Conservation (phyloP, 306 rosid genomes). For the Rosa persica region DNA sequence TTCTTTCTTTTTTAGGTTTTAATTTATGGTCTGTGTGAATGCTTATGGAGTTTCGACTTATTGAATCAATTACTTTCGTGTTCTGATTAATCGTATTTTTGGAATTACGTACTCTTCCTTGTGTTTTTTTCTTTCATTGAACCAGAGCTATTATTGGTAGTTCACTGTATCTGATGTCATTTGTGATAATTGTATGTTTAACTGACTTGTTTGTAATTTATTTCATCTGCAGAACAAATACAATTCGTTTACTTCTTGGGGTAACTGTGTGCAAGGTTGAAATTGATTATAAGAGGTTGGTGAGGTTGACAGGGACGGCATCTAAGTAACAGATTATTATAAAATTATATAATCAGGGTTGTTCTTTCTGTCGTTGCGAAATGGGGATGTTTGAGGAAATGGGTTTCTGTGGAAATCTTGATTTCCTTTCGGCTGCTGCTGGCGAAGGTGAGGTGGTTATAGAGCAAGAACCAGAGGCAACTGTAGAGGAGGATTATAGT, state of each 20-base stretch:
- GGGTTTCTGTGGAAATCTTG: constrained; percentile 62
- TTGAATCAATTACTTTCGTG: not conserved
- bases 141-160: constrained; percentile 9
- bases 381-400: constrained; percentile 69
- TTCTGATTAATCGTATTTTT: constrained; percentile 13
- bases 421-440: constrained; percentile 47
- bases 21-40: not conserved
- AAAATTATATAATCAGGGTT: not conserved
- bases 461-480: constrained; percentile 47
- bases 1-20: not conserved
- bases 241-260: not conserved
- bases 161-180: constrained; percentile 21
- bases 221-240: constrained; percentile 8
- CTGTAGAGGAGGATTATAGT: constrained; percentile 55
- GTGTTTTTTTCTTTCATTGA: constrained; percentile 7
- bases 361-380: not conserved
- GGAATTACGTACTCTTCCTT: not conserved
- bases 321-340: not conserved
- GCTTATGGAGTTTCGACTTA: not conserved
- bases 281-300: not conserved
- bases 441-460: constrained; percentile 49
- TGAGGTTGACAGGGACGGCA: not conserved
- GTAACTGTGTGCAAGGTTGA: constrained; percentile 9
- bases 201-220: constrained; percentile 10
- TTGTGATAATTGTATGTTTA: not conserved